These are phyloP conservation scores for Clavaria fumosa DNA, from an alignment of 768 basidiomycete species.

Conservation along the genomic window DNA sequence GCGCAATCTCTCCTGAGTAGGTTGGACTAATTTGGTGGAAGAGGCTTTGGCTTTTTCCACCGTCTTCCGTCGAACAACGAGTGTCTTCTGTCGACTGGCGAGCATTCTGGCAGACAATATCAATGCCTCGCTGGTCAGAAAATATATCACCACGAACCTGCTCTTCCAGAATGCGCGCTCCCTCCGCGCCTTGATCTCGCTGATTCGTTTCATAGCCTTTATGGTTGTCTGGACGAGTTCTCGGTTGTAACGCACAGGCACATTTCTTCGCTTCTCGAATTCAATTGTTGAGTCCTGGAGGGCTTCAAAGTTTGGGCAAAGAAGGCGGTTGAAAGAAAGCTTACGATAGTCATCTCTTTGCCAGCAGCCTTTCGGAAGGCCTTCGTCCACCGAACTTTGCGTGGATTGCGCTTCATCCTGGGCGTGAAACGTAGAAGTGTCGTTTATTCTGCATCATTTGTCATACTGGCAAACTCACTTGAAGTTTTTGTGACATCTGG, in stretches of 20 bases:
- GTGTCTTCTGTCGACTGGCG: slow-evolving; percentile 62
- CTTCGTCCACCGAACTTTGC: slow-evolving; percentile 98
- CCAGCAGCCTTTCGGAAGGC: slow-evolving; percentile 97
- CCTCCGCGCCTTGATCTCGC: slow-evolving; percentile 79
- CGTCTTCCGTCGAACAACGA: slow-evolving; percentile 53
- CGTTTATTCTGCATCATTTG: neutral
- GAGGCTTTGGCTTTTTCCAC: slow-evolving; percentile 39
- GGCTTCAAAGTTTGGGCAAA: neutral
- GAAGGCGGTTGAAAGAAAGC: slow-evolving; percentile 16
- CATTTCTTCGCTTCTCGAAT: slow-evolving; percentile 97
- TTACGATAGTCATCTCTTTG: slow-evolving; percentile 97
- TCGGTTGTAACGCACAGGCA: slow-evolving; percentile 93
- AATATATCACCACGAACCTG: slow-evolving; percentile 28
- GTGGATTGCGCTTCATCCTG: slow-evolving; percentile 98
- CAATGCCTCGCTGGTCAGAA: neutral
- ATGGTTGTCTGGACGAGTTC: slow-evolving; percentile 85
- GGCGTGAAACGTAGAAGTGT: neutral
- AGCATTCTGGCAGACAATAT: slow-evolving; percentile 50
- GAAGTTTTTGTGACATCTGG: slow-evolving; percentile 97
- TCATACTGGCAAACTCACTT: slow-evolving; percentile 50
- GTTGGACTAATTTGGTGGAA: slow-evolving; percentile 53
- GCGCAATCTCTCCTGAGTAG: slow-evolving; percentile 37
- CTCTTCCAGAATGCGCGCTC: slow-evolving; percentile 96
- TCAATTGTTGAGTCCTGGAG: slow-evolving; percentile 90
- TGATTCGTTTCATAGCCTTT: slow-evolving; percentile 90